A percentile compares a stretch with the other conserved stretches of the same genome.
Evolutionary conservation across 352 stramenopile species (phyloP).

Genomic region (Pythium biforme): DNA sequence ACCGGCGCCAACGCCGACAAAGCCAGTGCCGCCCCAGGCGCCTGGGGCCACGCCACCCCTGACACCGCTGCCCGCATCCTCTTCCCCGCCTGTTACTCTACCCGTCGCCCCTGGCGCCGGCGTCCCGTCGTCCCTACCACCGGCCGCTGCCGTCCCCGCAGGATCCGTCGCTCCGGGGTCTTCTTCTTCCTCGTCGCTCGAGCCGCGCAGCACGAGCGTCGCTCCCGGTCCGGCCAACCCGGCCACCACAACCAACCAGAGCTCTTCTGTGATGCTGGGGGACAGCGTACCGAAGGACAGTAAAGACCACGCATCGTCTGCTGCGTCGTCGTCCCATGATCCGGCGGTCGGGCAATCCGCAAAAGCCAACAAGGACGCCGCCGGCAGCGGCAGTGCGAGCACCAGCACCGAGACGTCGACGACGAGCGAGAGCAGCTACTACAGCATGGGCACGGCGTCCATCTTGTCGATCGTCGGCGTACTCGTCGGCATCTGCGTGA

Average conservation of each 20-base stretch:
- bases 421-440: constrained; percentile 42
- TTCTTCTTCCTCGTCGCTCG: not conserved
- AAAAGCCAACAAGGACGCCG: not conserved
- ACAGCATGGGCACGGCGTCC: constrained; percentile 56
- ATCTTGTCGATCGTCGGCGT: constrained; percentile 77
- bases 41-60: not conserved
- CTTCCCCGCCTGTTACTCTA: not conserved
- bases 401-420: constrained; percentile 38
- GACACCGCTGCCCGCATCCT: too few species aligned
- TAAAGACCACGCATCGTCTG: not conserved
- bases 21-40: not conserved
- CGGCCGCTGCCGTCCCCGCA: not conserved
- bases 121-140: not conserved
- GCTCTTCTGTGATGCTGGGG: too few species aligned
- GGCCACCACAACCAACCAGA: too few species aligned
- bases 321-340: constrained; percentile 10
- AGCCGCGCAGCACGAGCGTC: not conserved
- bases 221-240: not conserved
- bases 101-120: not conserved
- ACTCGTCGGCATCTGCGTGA: constrained; percentile 53
- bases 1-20: not conserved
- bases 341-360: not conserved
- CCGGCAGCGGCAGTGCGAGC: not conserved
- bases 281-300: not conserved
- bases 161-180: not conserved